phyloP scores from a whole-genome alignment of 169 alveolate genomes.

The Theileria orientalis region DNA sequence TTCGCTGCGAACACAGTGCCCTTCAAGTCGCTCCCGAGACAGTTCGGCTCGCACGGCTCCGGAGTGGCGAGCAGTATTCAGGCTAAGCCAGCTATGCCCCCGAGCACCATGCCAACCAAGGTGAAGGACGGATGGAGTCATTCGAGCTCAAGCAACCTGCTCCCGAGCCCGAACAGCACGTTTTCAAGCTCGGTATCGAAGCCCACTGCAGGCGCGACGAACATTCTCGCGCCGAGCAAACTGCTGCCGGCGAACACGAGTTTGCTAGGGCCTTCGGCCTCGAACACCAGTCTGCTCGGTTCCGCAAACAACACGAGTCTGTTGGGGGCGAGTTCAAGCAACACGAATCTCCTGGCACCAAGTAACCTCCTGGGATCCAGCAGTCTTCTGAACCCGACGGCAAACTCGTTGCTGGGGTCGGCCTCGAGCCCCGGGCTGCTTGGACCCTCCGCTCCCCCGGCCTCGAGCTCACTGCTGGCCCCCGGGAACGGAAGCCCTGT shows the following conservation, averaged over 20 bases:
- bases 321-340: neutral
- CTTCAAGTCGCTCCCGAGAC: slow-evolving; percentile 59
- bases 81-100: neutral
- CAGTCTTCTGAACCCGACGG: neutral
- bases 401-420: neutral
- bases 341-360: neutral
- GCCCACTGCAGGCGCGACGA: neutral
- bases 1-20: slow-evolving; percentile 66
- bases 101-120: neutral
- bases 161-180: no score
- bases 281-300: neutral
- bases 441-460: neutral
- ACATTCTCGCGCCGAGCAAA: slow-evolving; percentile 1
- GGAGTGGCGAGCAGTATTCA: slow-evolving; percentile 17
- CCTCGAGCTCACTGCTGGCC: neutral
- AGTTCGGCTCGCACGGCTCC: slow-evolving; percentile 1
- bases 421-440: neutral
- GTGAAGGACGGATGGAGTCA: neutral
- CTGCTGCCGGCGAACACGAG: neutral
- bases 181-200: no score
- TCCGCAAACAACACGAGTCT: neutral
- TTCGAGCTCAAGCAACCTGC: neutral
- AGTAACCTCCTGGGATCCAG: neutral
- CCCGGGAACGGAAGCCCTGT: neutral
- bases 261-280: neutral